Conservation (phyloP, 805 yeast genomes). For the Candida krabiensis region DNA sequence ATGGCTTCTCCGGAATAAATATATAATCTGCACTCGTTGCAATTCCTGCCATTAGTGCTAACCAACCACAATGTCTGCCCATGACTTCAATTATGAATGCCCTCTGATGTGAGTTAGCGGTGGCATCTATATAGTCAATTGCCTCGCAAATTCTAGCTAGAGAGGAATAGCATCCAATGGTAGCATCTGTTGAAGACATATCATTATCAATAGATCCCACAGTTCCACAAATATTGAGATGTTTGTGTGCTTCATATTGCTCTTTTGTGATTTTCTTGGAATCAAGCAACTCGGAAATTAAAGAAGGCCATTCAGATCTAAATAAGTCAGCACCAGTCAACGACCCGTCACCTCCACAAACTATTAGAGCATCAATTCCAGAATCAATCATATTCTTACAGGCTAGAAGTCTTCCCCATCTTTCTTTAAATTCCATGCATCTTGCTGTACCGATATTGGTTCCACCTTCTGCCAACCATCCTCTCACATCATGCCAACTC, state of each 20-base stretch:
- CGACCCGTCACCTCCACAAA: slow-evolving; percentile 85
- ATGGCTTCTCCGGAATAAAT: slow-evolving; percentile 79
- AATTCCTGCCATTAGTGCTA: slow-evolving; percentile 78
- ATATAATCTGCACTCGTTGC: slow-evolving; percentile 80
- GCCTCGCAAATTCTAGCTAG: slow-evolving; percentile 71
- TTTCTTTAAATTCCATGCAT: slow-evolving; percentile 63
- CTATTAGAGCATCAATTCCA: slow-evolving; percentile 77
- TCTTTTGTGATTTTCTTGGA: slow-evolving; percentile 45
- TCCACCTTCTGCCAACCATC: slow-evolving; percentile 71
- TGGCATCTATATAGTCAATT: slow-evolving; percentile 80
- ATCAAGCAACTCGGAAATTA: slow-evolving; percentile 54
- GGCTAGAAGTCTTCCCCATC: slow-evolving; percentile 63
- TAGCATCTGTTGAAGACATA: slow-evolving; percentile 81
- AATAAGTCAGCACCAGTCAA: slow-evolving; percentile 80
- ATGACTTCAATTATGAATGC: slow-evolving; percentile 84
- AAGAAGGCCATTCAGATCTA: slow-evolving; percentile 75
- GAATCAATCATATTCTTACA: slow-evolving; percentile 65
- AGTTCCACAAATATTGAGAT: slow-evolving; percentile 68
- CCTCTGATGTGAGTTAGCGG: slow-evolving; percentile 80
- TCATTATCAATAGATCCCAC: slow-evolving; percentile 87
- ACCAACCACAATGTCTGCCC: slow-evolving; percentile 93
- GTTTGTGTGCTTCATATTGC: slow-evolving; percentile 48
- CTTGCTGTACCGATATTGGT: slow-evolving; percentile 80
- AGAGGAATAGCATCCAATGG: slow-evolving; percentile 81
- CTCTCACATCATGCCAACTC: slow-evolving; percentile 74